A percentile compares a stretch with the other conserved stretches of the same genome.
These are phyloP conservation scores for Clarireedia homoeocarpa DNA, from an alignment of 2,329 filamentous ascomycete genomes.

Conservation along the genomic window DNA sequence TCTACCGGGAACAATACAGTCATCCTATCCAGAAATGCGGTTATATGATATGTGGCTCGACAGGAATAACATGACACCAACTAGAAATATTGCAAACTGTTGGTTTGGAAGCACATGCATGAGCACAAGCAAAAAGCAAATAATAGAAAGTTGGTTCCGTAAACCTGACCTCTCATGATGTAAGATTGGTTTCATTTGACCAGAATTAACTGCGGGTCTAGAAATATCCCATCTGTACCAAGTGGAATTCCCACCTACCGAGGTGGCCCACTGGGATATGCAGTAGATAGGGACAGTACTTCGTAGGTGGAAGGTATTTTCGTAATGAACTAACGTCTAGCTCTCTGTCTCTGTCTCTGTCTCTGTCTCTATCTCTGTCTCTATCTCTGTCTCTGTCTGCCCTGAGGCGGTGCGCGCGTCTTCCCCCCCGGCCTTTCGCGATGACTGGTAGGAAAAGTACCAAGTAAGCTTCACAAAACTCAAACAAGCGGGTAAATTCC, in stretches of 20 bases:
- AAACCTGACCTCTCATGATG: constrained; percentile 1
- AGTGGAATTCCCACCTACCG: neutral
- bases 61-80: too few species aligned
- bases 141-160: neutral
- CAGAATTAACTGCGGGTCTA: constrained; percentile 4
- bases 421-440: too few species aligned
- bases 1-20: too few species aligned
- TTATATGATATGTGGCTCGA: too few species aligned
- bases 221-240: neutral
- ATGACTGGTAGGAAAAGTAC: too few species aligned
- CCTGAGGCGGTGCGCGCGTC: too few species aligned
- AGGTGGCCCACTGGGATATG: neutral
- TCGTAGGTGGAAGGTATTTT: neutral
- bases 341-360: too few species aligned
- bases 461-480: neutral
- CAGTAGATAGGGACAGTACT: neutral
- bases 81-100: too few species aligned
- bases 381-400: too few species aligned
- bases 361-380: too few species aligned
- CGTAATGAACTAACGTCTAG: too few species aligned
- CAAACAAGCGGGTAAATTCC: neutral
- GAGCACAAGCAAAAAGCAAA: neutral
- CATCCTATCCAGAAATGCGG: too few species aligned
- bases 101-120: neutral
- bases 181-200: constrained; percentile 6